Base-by-base conservation (phyloP, 164 flowering plant genomes). In the Macadamia tetraphylla region DNA sequence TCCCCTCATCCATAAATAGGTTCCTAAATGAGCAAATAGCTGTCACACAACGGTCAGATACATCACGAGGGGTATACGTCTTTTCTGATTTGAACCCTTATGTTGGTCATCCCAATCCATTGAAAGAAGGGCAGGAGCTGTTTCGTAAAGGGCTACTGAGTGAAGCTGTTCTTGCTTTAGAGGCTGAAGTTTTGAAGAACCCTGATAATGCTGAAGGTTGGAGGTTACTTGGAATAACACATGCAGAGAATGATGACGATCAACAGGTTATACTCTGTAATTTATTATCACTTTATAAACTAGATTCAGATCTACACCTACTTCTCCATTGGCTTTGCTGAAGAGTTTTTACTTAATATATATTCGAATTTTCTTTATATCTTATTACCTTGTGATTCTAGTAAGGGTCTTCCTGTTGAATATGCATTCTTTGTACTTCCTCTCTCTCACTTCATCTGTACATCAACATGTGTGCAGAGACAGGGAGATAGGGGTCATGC, bases 241-340 rank as follows among this genome's bases (percentile, higher is more conserved):
- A 90, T 82, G 99, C 99, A 60, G 98, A 94, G 73, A 94, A 94
- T 79, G 99, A 94, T 78, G 99, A 94, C 81, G 99, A 92, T 80
- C 99, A 94, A 69, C 99, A 94, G 94, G 98, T 94, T 42, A 66
- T 32, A 46, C 1, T 46, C 13, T 46, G 6, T 8, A 8, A 46
- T 46, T 35, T 11, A 46, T 46, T 8, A 46, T 46, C 1, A 35
- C 5, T 35, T 2, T 35, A 35, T 2, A 35, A 35, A 2, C 40
- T 35, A 35, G 51, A 3, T 11, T 46, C 51, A 46, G 51, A 23
- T 23, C 23, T 23, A 23, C 23, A 46, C 51, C 51, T 46, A 11
- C 13, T 11, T 46, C 51, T 46, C 51, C 13, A 23, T 46, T 3
- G 51, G 7, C 51, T 11, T 46, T 46, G 23, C 7, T 46, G 13